Base-by-base conservation (phyloP, 2,329 filamentous ascomycete species). In the Neoascochyta sp. region DNA sequence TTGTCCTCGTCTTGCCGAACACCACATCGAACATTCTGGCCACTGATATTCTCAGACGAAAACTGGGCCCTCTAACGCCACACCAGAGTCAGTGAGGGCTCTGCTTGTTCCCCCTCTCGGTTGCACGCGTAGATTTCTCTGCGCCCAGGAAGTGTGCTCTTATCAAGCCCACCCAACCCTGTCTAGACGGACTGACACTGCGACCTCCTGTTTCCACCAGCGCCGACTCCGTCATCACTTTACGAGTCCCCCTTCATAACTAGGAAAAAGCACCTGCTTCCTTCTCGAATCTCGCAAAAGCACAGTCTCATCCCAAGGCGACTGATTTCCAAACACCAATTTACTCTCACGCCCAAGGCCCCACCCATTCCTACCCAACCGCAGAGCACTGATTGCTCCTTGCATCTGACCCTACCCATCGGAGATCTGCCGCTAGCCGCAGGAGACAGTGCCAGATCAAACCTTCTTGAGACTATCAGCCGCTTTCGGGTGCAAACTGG, bases 11-110 rank as follows among this genome's bases (percentile, higher is more conserved):
- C 45, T 47, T 47, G 44, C 48, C 44, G 45, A 45, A 47, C 36
- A 41, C 29, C 30, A 38, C 24, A 42, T 38, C 52, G 54, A 59
- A 50, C 40, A 36, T 54, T 61, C 55, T 61, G 50, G 55, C 51
- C 54, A 34, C 27, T 37, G 36, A 31, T 28, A 32, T 32, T 39
- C 37, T 36, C 39, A 34, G 39, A 44, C 44, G 29, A 50, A 51
- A 51, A 53, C 20, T 42, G 49, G 47, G 38, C 26, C 47, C 36
- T 27, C 25, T 24, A 20, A 34, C 43, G 39, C 44, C 34, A 42
- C 39, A 30, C 28, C 36, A 45, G 31, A 36, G 19, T 31, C 29
- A 43, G 36, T 28, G 32, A 41, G 33, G 24, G 21, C 26, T 27
- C 13, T 45, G 36, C 43, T 34, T 30, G 22, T 29, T 30, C 29